Evolutionary conservation across 495 filamentous ascomycete species (phyloP), one percentile per base, ranked within the genome.

Genomic region (Aspergillus leporis): DNA sequence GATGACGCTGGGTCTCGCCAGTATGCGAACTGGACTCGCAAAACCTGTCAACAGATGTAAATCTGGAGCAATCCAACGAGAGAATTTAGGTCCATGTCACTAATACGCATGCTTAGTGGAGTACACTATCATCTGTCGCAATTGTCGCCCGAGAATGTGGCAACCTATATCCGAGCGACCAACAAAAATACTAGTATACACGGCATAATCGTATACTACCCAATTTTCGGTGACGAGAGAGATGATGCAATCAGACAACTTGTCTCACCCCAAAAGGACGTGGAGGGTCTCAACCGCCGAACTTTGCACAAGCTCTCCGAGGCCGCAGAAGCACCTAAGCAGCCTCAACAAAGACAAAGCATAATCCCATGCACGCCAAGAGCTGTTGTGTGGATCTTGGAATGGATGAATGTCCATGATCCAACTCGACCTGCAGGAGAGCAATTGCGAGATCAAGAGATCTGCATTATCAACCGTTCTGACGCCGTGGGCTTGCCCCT

Each of bases 141-240:
- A 19, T 14, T 45, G n/a, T 45, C 41, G 16, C 41, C 41, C 9
- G 18, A 21, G 19, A 45, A 45, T 21, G 41, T 45, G 5, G 41
- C 41, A 21, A 45, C 41, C n/a, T 45, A 45, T 45, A 45, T 45
- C 41, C 41, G 41, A 14, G 41, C 41, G n/a, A 45, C 19, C 18
- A 45, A 45, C n/a, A 14, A 7, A 7, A 45, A 45, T 14, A 7
- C 14, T 9, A 2, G 14, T 3, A 19, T 45, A 3, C 41, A 45
- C 9, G 41, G 41, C 2, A 21, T 45, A 1, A 45, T 45, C 41
- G 41, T 45, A 2, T 45, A 45, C 41, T 45, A 45, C 19, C 41
- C 41, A 1, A 45, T 45, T 45, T 45, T 45, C 16, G 41, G 41
- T 3, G 41, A 45, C 9, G 14, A 19, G 18, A 45, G 41, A 45